These are phyloP conservation scores for Fusarium denticulatum DNA, from an alignment of 2,329 filamentous ascomycete genomes.

Conservation along the genomic window DNA sequence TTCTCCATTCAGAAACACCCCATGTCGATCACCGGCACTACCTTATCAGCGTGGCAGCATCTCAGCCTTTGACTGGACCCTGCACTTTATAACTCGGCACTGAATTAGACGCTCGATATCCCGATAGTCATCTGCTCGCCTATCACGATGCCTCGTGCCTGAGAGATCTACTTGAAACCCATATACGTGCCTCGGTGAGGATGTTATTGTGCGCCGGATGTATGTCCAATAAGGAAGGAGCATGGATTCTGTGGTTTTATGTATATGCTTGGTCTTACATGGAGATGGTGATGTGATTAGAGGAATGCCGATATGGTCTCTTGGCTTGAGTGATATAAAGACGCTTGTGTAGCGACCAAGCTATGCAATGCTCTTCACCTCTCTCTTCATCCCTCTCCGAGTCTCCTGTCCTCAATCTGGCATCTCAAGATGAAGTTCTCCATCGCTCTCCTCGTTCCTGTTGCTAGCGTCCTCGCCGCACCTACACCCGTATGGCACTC, in stretches of 20 bases:
- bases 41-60: conserved; percentile 28
- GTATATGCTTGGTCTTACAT: conserved; percentile 5
- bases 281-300: background rate
- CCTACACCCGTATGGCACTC: conserved; percentile 43
- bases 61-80: conserved; percentile 29
- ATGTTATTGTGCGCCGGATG: conserved; percentile 12
- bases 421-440: conserved; percentile 47
- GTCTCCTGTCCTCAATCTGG: background rate
- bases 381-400: background rate
- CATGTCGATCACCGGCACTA: conserved; percentile 22
- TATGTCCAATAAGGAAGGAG: conserved; percentile 34
- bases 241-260: background rate
- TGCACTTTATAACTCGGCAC: conserved; percentile 1
- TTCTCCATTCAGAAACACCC: background rate
- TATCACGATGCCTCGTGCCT: conserved; percentile 36
- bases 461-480: conserved; percentile 44
- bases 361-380: background rate
- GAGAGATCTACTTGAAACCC: conserved; percentile 15
- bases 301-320: background rate
- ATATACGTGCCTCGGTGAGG: conserved; percentile 26
- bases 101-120: conserved; percentile 7
- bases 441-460: conserved; percentile 39
- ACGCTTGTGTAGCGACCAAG: background rate
- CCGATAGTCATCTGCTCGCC: conserved; percentile 7
- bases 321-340: conserved; percentile 22